A percentile compares a stretch with the other conserved stretches of the same genome.
Evolutionary conservation across 108 stramenopile genomes (phyloP).

Genomic region (Discostella pseudostelligera): DNA sequence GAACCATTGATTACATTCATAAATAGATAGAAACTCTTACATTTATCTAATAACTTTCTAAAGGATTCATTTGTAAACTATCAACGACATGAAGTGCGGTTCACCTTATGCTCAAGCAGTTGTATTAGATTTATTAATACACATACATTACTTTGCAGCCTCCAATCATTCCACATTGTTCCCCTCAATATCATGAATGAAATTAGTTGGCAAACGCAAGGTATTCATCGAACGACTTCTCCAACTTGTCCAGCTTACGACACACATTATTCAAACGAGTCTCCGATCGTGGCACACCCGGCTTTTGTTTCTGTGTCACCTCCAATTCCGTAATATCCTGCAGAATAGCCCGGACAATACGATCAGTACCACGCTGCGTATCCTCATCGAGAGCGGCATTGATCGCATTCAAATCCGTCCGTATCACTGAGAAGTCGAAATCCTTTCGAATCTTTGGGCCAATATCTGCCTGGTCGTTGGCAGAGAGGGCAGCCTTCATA

Average conservation of each 20-base stretch:
- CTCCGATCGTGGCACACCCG: slow-evolving; percentile 79
- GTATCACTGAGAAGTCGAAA: slow-evolving; percentile 76
- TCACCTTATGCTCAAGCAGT: no score
- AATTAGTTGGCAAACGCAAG: slow-evolving; percentile 74
- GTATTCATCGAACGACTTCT: slow-evolving; percentile 74
- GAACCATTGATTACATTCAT: no score
- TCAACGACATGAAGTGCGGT: no score
- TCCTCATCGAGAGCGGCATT: slow-evolving; percentile 92
- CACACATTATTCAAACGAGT: slow-evolving; percentile 71
- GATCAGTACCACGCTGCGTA: slow-evolving; percentile 90
- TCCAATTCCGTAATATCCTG: slow-evolving; percentile 91
- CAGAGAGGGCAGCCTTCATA: slow-evolving; percentile 54
- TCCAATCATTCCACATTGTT: no score
- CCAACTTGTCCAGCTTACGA: slow-evolving; percentile 81
- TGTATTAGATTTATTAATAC: no score
- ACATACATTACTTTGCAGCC: no score
- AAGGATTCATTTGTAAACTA: no score
- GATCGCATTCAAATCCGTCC: slow-evolving; percentile 74
- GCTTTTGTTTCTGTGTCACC: slow-evolving; percentile 76
- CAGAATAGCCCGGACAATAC: slow-evolving; percentile 84
- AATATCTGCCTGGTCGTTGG: slow-evolving; percentile 75
- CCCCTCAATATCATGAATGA: no score
- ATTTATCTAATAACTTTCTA: no score
- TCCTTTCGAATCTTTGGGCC: slow-evolving; percentile 69
- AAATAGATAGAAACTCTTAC: no score